phyloP scores from a whole-genome alignment of 2,329 filamentous ascomycete species.

The Fusarium sp. region DNA sequence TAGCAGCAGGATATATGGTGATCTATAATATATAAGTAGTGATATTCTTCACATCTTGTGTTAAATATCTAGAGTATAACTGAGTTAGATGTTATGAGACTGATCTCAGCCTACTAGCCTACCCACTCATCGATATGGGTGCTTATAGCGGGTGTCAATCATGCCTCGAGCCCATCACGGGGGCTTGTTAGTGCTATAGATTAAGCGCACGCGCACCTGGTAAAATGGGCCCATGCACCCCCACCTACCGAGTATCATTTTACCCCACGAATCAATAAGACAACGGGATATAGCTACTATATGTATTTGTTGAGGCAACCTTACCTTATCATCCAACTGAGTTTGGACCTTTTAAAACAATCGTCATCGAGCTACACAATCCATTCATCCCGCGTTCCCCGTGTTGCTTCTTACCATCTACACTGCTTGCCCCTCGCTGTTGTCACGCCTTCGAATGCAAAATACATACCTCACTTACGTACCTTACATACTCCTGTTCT shows the following conservation, averaged over 20 bases:
- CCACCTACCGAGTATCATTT: slow-evolving; percentile 27
- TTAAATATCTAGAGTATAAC: not conserved
- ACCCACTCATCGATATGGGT: not conserved
- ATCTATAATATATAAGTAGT: not conserved
- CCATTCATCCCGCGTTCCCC: slow-evolving; percentile 10
- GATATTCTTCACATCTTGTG: not conserved
- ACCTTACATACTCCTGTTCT: not conserved
- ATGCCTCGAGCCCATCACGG: slow-evolving; percentile 6
- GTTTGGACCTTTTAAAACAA: slow-evolving; percentile 28
- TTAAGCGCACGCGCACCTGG: slow-evolving; percentile 17
- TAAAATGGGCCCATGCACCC: slow-evolving; percentile 20
- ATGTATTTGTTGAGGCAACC: slow-evolving; percentile 3
- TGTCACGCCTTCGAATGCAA: not conserved
- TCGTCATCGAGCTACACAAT: slow-evolving; percentile 34
- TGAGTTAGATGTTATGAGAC: not conserved
- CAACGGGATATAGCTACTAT: not conserved
- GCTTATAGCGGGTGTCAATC: slow-evolving; percentile 20
- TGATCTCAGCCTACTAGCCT: not conserved
- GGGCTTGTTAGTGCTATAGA: slow-evolving; percentile 5
- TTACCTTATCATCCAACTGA: slow-evolving; percentile 20
- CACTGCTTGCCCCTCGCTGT: not conserved
- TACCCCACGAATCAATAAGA: not conserved
- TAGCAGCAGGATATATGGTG: not conserved
- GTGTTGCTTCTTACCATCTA: not conserved
- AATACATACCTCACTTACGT: not conserved